phyloP scores from a whole-genome alignment of 768 basidiomycete genomes.

The Trichaptum fuscoviolaceum region DNA sequence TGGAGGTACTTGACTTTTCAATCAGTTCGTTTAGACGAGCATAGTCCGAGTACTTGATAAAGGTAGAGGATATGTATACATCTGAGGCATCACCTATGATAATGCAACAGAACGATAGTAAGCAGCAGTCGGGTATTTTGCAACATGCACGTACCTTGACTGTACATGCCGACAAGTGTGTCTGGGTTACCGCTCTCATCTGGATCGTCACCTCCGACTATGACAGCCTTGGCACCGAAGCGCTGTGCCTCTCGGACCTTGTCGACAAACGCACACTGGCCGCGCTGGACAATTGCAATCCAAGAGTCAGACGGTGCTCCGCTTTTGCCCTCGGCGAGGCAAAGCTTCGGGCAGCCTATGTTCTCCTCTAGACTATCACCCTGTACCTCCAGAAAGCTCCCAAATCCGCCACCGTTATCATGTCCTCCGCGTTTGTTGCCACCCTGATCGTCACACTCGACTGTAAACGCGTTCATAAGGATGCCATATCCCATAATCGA shows the following conservation, averaged over 20 bases:
- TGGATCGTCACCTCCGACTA: constrained; percentile 85
- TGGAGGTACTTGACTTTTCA: constrained; percentile 67
- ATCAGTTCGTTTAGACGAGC: constrained; percentile 64
- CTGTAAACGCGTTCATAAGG: constrained; percentile 60
- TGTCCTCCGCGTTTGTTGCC: neutral
- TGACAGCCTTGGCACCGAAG: constrained; percentile 79
- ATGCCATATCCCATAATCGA: constrained; percentile 69
- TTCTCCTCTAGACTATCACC: constrained; percentile 26
- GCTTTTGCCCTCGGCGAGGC: constrained; percentile 44
- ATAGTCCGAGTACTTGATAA: constrained; percentile 84
- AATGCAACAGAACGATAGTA: constrained; percentile 11
- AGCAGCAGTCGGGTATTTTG: constrained; percentile 7
- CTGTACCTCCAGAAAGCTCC: neutral
- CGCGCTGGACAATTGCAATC: constrained; percentile 90
- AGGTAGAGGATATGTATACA: constrained; percentile 79
- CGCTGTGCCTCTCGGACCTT: constrained; percentile 72
- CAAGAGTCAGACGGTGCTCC: constrained; percentile 67
- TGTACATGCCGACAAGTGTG: constrained; percentile 86
- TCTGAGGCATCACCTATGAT: constrained; percentile 75
- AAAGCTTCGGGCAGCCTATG: constrained; percentile 66
- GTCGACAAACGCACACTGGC: constrained; percentile 84
- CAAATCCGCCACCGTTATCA: constrained; percentile 4
- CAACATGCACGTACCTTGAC: constrained; percentile 54
- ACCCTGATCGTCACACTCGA: neutral
- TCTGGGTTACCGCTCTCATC: constrained; percentile 63